Percentiles rank a stretch among this genome's conserved stretches.
These are phyloP conservation scores for Chlamydomonas sphaeroides DNA, from an alignment of 139 green algal species.

Conservation along the genomic window DNA sequence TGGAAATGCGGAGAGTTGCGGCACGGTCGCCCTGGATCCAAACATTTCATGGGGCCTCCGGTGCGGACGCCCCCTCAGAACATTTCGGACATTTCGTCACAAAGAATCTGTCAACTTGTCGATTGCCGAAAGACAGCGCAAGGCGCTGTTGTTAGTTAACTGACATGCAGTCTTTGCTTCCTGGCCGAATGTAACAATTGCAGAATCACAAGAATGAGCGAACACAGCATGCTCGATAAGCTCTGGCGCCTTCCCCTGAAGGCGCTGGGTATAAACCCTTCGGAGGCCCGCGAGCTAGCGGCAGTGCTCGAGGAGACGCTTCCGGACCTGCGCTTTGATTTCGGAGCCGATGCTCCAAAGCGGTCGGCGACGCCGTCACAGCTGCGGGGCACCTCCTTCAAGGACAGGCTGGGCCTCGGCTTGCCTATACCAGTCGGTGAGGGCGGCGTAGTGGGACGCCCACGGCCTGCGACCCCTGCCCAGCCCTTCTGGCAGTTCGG, in stretches of 20 bases:
- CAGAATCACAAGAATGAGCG: no score
- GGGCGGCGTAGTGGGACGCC: not conserved
- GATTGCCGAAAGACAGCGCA: no score
- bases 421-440: constrained; percentile 31
- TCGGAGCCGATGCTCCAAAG: not conserved
- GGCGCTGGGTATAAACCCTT: constrained; percentile 47
- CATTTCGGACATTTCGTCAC: no score
- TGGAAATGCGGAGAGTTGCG: no score
- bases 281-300: constrained; percentile 76
- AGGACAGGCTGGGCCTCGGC: not conserved
- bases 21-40: no score
- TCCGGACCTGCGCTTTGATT: constrained; percentile 54
- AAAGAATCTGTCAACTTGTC: no score
- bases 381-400: constrained; percentile 13
- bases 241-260: constrained; percentile 47
- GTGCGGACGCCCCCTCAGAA: no score
- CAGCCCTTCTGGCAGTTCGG: no score
- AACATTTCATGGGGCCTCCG: no score
- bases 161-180: no score
- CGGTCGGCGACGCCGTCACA: not conserved
- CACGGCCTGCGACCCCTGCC: not conserved
- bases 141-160: no score
- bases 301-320: constrained; percentile 70
- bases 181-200: no score
- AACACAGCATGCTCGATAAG: not conserved